Evolutionary conservation across 257 asterid genomes (phyloP).

Genomic region (Solanum okadae): DNA sequence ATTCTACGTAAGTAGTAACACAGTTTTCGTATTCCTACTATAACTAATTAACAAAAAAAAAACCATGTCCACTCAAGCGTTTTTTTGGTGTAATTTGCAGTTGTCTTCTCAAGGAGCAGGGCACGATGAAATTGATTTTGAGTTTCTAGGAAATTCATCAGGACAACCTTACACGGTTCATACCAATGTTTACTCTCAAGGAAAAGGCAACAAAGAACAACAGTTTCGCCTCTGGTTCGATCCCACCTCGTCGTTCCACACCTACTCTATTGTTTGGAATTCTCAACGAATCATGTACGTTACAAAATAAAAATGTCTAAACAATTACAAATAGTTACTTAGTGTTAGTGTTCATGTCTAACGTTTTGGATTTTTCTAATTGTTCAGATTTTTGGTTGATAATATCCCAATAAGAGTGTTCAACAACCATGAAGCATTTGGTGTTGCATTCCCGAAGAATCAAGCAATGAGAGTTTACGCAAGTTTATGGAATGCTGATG

Average conservation of each 20-base stretch:
- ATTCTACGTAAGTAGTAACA: slow-evolving; percentile 10
- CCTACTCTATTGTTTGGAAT: too few species aligned
- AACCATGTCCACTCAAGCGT: background rate
- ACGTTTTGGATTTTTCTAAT: background rate
- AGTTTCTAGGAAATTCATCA: slow-evolving; percentile 23
- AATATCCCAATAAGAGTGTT: background rate
- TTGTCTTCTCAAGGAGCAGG: slow-evolving; percentile 25
- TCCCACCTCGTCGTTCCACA: too few species aligned
- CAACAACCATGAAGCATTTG: background rate
- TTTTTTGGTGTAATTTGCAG: background rate
- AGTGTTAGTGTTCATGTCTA: too few species aligned
- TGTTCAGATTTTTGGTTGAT: background rate
- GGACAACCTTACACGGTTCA: too few species aligned
- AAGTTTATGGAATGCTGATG: background rate
- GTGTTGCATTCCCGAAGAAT: background rate
- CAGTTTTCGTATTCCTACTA: too few species aligned
- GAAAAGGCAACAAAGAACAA: too few species aligned
- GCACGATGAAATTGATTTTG: slow-evolving; percentile 40
- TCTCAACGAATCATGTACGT: too few species aligned
- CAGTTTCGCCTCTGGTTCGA: too few species aligned
- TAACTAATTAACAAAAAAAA: background rate
- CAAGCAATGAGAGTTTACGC: background rate
- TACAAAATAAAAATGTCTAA: too few species aligned
- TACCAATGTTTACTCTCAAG: too few species aligned
- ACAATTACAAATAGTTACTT: too few species aligned